Percentiles rank a stretch among this genome's conserved stretches.
phyloP scores from a whole-genome alignment of 306 rosid species.

The Cicer cuneatum region DNA sequence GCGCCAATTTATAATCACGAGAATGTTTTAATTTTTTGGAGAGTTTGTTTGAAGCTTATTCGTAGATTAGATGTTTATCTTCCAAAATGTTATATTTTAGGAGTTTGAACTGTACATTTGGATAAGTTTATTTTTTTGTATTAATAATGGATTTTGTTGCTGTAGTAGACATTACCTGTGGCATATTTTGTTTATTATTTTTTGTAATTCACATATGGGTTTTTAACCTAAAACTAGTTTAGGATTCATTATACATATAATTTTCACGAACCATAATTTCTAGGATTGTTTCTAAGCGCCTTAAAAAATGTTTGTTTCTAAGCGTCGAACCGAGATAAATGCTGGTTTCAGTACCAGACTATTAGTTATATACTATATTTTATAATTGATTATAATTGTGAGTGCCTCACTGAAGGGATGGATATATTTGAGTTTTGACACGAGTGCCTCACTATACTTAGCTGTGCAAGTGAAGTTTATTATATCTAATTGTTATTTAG shows the following conservation, averaged over 20 bases:
- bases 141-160: slow-evolving; percentile 39
- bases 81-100: slow-evolving; percentile 43
- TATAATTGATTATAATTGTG: too few species aligned
- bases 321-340: neutral
- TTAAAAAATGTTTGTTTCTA: neutral
- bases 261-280: neutral
- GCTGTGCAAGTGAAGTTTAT: neutral
- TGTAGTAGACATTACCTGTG: neutral
- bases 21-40: slow-evolving; percentile 20
- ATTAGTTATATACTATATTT: neutral
- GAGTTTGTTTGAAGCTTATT: slow-evolving; percentile 33
- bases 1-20: slow-evolving; percentile 16
- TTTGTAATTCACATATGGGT: neutral
- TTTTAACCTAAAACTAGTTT: slow-evolving; percentile 1
- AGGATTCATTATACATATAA: neutral
- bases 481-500: too few species aligned
- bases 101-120: slow-evolving; percentile 50
- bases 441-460: neutral
- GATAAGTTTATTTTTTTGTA: slow-evolving; percentile 46
- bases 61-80: slow-evolving; percentile 47
- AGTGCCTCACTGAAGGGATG: neutral
- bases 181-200: neutral
- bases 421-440: neutral
- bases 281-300: neutral
- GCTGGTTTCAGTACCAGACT: neutral